phyloP scores from a whole-genome alignment of 441 rosid genomes.

The Adansonia grandidieri region DNA sequence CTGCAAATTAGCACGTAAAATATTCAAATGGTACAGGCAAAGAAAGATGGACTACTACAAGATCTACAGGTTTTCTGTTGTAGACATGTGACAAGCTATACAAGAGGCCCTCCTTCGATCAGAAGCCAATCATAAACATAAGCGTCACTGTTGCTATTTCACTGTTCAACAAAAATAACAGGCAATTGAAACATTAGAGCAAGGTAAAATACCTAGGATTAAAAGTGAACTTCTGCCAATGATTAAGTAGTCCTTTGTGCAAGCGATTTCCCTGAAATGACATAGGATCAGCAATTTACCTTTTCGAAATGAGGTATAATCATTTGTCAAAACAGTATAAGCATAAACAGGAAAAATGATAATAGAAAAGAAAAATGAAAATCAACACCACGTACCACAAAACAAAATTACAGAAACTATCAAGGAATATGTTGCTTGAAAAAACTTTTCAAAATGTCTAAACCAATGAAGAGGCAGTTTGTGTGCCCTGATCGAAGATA shows the following conservation, averaged over 20 bases:
- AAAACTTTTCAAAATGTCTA: not conserved
- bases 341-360: not conserved
- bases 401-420: not conserved
- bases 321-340: constrained; percentile 3
- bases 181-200: constrained; percentile 18
- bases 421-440: not conserved
- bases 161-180: constrained; percentile 4
- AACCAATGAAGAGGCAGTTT: not conserved
- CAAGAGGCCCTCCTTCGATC: not conserved
- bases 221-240: constrained; percentile 97
- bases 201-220: constrained; percentile 79
- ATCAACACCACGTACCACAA: not conserved
- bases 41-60: constrained; percentile 18
- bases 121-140: not conserved
- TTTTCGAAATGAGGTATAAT: constrained; percentile 11
- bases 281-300: constrained; percentile 24
- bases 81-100: not conserved
- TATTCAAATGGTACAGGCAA: constrained; percentile 18
- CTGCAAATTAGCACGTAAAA: constrained; percentile 41
- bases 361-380: not conserved
- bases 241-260: constrained; percentile 84
- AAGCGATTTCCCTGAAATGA: constrained; percentile 82
- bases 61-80: not conserved
- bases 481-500: not conserved
- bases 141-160: not conserved